phyloP scores from a whole-genome alignment of 202 grass and related monocot genomes.

The Dendrocalamus latiflorus region DNA sequence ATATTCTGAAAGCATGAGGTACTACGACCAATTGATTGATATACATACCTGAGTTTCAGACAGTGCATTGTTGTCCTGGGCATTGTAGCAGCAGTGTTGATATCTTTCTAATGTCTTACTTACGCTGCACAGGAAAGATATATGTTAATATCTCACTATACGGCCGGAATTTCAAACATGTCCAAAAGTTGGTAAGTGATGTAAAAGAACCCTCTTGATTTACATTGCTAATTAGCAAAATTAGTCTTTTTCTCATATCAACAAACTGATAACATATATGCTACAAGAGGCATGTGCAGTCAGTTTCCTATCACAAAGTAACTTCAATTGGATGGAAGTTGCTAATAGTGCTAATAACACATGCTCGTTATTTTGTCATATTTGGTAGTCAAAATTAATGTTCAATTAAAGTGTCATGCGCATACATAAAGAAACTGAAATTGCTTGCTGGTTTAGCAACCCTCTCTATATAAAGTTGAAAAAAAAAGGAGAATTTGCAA shows the following conservation, averaged over 20 bases:
- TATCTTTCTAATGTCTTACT: constrained; percentile 87
- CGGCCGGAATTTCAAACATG: not conserved
- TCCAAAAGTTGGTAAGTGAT: not conserved
- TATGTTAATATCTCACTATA: not conserved
- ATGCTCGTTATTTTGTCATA: not conserved
- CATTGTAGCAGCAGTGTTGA: constrained; percentile 76
- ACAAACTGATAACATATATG: not conserved
- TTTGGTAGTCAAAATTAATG: not conserved
- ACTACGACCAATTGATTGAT: not conserved
- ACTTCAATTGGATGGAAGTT: not conserved
- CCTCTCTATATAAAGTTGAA: not conserved
- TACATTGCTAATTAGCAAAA: not conserved
- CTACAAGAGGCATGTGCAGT: not conserved
- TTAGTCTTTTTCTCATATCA: not conserved
- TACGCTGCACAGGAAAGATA: constrained; percentile 39
- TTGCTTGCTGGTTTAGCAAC: not conserved
- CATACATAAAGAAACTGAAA: not conserved
- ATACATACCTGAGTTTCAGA: constrained; percentile 76
- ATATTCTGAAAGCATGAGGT: not conserved
- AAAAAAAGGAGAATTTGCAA: not conserved
- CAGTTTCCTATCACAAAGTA: not conserved
- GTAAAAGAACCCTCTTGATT: not conserved
- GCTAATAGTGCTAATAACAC: not conserved
- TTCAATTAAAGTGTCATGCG: not conserved
- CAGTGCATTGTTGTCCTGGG: constrained; percentile 58